phyloP scores from a whole-genome alignment of 257 asterid species.

The Scutellaria galericulata region DNA sequence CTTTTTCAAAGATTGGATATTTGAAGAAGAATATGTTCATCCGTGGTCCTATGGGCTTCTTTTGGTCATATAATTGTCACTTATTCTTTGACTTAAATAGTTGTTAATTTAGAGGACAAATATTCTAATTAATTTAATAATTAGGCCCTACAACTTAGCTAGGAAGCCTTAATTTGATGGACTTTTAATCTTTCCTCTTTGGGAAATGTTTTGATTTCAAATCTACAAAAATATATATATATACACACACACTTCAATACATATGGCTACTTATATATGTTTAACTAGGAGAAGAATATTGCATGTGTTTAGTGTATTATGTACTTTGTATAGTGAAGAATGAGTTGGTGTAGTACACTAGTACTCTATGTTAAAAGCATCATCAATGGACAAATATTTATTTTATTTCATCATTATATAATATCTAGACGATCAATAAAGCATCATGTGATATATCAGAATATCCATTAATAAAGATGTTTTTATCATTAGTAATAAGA shows the following conservation, averaged over 20 bases:
- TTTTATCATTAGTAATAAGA: no score
- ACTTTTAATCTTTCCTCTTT: conserved; percentile 41
- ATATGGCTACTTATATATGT: not conserved
- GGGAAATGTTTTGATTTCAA: conserved; percentile 27
- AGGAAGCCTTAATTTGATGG: conserved; percentile 17
- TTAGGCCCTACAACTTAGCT: not conserved
- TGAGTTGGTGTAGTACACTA: not conserved
- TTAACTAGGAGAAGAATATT: conserved; percentile 6
- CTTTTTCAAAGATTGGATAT: conserved; percentile 39
- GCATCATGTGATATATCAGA: no score
- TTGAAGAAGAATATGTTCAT: conserved; percentile 46
- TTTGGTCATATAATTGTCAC: conserved; percentile 37
- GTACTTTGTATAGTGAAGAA: not conserved
- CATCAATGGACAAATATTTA: no score
- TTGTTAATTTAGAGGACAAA: not conserved
- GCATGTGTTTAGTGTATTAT: not conserved
- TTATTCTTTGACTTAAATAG: conserved; percentile 49
- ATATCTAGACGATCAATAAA: no score
- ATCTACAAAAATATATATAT: not conserved
- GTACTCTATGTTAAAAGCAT: no score
- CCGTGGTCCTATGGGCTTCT: conserved; percentile 48
- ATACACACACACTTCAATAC: not conserved
- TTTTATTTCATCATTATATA: no score
- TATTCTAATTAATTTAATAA: not conserved
- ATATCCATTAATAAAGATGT: no score